Evolutionary conservation across 495 filamentous ascomycete species (phyloP), one percentile per base, ranked within the genome.

Genomic region (Aspergillus nanangensis): DNA sequence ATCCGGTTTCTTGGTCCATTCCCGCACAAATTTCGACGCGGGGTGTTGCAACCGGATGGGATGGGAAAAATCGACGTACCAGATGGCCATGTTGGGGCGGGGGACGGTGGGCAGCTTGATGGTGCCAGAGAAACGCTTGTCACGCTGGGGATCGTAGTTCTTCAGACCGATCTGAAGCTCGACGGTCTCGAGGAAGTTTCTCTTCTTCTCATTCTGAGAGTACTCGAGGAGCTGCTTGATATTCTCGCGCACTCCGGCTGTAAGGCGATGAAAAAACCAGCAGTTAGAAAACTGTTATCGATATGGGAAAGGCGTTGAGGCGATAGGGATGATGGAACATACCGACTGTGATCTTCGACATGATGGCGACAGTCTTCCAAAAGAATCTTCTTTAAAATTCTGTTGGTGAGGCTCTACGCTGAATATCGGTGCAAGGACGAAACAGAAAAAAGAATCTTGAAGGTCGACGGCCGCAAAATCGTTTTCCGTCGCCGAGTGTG

Each of bases 121-220:
- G 67, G 94, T 97, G 74, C 93, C 93, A 36, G 87, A 93, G 89
- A 98, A 98, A 92, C 93, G 93, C 90, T 98, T 98, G 79, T 98
- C 93, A 86, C 92, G 90, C 82, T 96, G 91, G 66, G 93, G 93
- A 66, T 98, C 93, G 80, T 98, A 98, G 87, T 98, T 98, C 87
- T 98, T 98, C 67, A 98, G 85, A 66, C 93, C 93, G 80, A 98
- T 96, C 75, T 97, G 92, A 65, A 97, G 88, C 65, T 79, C 74
- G 57, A 77, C 70, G 64, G 90, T 95, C 80, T 95, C 90, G 75
- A 96, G 82, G 82, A 97, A 98, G 83, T 97, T 97, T 51, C 93
- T 78, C 86, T 98, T 98, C 87, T 98, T 97, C 72, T 88, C 87
- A 70, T 96, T 88, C 63, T 79, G 84, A 74, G 88, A 92, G 82